Base-by-base conservation (phyloP, 345 rosid species). In the Aquilaria yunnanensis region DNA sequence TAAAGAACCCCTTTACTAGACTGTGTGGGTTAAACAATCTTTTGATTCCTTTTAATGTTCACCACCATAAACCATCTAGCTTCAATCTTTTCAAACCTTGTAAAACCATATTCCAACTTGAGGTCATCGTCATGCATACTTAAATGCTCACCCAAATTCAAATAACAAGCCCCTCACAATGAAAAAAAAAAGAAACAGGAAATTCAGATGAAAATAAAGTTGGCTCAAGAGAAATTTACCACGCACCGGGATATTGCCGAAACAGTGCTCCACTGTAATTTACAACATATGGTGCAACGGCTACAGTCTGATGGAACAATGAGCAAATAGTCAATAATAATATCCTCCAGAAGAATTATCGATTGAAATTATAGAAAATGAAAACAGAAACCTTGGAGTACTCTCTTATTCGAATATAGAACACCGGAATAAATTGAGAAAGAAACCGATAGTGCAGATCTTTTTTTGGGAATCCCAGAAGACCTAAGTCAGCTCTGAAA, bases 361-460 rank as follows among this genome's bases (percentile, higher is more conserved):
- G 61, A 67, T 62, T 45, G 29, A 54, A 59, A 37, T 14, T 16
- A 16, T 32, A 43, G 41, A 63, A 48, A 23, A 59, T 45, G 70
- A 65, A 57, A 50, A 14, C 14, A 62, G 60, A 54, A 64, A 90
- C 98, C 97, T 93, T 93, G 9, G 98, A 93, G 67, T 93, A 93
- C 67, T 93, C 97, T 79, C 98, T 84, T 65, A 77, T 80, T 70
- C 96, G 80, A 55, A 93, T 75, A 72, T 85, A 93, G 74, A 93
- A 93, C 57, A 84, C 87, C 8, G 97, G 96, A 32, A 67, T 71
- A 72, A 89, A 93, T 49, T 86, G 97, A 63, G 98, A 89, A 59
- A 93, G 96, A 78, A 92, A 93, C 32, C 89, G 85, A 65, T 83
- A 90, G 66, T 93, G 98, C 80, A 93, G 78, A 74, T 93, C 98